Evolutionary conservation across 176 grass and related monocot genomes (phyloP), one percentile per base, ranked within the genome.

Genomic region (Avena eriantha): DNA sequence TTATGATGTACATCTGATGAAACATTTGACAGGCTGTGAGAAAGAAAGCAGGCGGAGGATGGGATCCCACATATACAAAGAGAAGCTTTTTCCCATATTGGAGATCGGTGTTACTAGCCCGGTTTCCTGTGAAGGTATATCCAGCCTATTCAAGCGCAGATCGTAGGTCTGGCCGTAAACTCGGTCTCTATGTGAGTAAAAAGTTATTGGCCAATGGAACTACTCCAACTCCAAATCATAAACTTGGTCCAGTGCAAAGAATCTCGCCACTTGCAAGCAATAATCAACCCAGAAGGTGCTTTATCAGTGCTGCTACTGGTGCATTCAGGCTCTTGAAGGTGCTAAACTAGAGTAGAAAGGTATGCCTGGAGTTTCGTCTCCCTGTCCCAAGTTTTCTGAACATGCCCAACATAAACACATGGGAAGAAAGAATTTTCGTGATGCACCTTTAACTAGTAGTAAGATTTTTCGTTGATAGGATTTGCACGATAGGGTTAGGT

Each of bases 321-420:
- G 83, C 58, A 51, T 53, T 77, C 29, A 77, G 46, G 59, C 72
- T 85, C 43, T 76, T 84, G 83, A 84, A 76, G 16, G 23, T 63
- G 41, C 12, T 84, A 7, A 84, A 84, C 1, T 75, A 75, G 46
- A 75, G 46, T 75, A 48, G 43, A 24, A 74, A 83, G 53, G 82
- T 83, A 83, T 31, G 22, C 16, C 67, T 33, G 14, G 80, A 71
- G 49, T 66, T 80, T 61, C 7, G 11, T 34, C 22, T 81, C 61
- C 26, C 45, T 68, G 16, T 81, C 45, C 43, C 5, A 82, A 46
- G 34, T 73, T 56, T 33, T 72, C 15, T 57, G 1, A 83, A 46
- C n/a, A 58, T 55, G 23, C 48, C 23, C 47, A 19, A 41, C 59
- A 50, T 31, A 23, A 70, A 53, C 29, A 6, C 10, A 82, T 70